Evolutionary conservation across 257 asterid species (phyloP), one percentile per base, ranked within the genome.

Genomic region (Euphrasia confusa): DNA sequence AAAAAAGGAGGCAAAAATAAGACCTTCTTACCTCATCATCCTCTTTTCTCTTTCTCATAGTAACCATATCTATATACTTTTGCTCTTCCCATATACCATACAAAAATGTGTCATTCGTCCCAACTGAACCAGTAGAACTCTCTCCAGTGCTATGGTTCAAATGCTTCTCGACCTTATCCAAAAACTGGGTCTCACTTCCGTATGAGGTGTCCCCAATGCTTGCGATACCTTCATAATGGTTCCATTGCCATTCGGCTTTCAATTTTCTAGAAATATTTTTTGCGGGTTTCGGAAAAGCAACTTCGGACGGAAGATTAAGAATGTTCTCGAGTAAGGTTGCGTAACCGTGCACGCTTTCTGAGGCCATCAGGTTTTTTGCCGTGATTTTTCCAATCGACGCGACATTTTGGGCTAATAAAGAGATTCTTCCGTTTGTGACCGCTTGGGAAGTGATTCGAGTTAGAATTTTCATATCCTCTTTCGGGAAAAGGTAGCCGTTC

Each of bases 81-180:
- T 93, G 90, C 60, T 90, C 93, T 66, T 81, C 94, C 99, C 99
- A 93, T 37, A 93, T 90, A 60, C 66, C 32, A 66, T 81, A 84
- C 61, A 76, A 59, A 66, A 90, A 87, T 4, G 79, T 63, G 58
- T 86, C 88, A 61, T 74, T 72, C 24, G 78, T 59, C 28, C 64
- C 50, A 65, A 50, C 57, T 45, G 49, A 63, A 63, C 69, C 62
- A 52, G 65, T 58, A 39, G 85, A 61, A 64, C 66, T 72, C 65
- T 78, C 90, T 61, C 37, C 79, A 69, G 54, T 64, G 14, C 72
- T 68, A 21, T 56, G 81, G 71, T 78, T 79, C 78, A 89, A 82
- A 57, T 70, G 80, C 77, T 73, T 81, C 74, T 84, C 97, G 44
- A 77, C 62, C 65, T 72, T 69, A 32, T 81, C 85, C 26, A 90